Base-by-base conservation (phyloP, 2,329 filamentous ascomycete genomes). In the Paracoccidioides brasiliensis region DNA sequence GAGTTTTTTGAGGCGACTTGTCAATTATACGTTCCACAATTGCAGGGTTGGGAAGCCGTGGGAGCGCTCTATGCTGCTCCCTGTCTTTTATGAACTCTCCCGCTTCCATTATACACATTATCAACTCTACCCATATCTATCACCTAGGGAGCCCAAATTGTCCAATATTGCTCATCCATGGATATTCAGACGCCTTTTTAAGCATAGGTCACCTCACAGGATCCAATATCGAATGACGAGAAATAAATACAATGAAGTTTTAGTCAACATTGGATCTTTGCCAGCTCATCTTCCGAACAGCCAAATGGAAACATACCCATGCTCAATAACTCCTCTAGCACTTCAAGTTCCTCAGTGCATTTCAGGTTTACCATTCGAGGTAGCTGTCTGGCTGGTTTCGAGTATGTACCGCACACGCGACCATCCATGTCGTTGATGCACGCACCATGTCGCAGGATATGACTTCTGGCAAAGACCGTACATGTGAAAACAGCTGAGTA, bases 371-470 rank as follows among this genome's bases (percentile, higher is more conserved):
- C 56, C 33, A 55, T 49, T 41, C 52, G 49, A 38, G 53, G n/a
- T 5, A 58, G 58, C 58, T 40, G 55, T 50, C 40, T 57, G 52
- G 53, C 35, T 57, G 4, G 41, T 53, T 15, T 60, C 54, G 46
- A 52, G 53, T 6, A 37, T 59, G 58, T 4, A 56, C 45, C n/a
- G 45, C 54, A 35, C 51, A 10, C 38, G 14, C 58, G 58, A 4
- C 58, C 58, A 58, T 59, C 58, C 58, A 59, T 58, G 45, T 57
- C 45, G 58, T 37, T 42, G 53, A 60, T 41, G 58, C 58, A 43
- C 58, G 53, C 12, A 58, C 56, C 56, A 57, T 58, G 22, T 43
- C 54, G 42, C 58, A 57, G 46, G 58, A 51, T 45, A 58, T 37
- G 2, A 53, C 48, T 41, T 60, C 58, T n/a, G 37, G 45, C 8